phyloP scores from a whole-genome alignment of 2,329 filamentous ascomycete species.

The Colletotrichum acutatum region DNA sequence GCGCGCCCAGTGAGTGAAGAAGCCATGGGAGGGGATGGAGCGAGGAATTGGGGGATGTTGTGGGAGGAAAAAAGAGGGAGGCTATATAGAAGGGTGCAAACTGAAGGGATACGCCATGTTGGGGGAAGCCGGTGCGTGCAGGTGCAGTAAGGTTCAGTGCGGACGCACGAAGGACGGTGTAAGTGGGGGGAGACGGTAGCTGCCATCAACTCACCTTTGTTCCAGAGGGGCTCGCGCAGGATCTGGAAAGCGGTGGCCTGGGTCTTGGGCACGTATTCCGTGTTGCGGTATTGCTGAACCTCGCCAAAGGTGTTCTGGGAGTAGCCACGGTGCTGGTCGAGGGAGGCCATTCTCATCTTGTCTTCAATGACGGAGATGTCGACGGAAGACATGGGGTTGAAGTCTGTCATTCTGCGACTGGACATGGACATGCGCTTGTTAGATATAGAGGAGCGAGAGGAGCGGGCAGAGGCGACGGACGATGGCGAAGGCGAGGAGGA shows the following conservation, averaged over 20 bases:
- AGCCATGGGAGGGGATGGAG: slow-evolving; percentile 25
- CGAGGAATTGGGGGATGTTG: slow-evolving; percentile 8
- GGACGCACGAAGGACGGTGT: slow-evolving; percentile 7
- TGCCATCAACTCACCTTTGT: slow-evolving; percentile 64
- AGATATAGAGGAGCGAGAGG: slow-evolving; percentile 62
- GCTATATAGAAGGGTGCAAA: slow-evolving; percentile 29
- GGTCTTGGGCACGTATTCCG: slow-evolving; percentile 63
- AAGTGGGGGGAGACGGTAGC: slow-evolving; percentile 20
- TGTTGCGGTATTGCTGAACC: slow-evolving; percentile 63
- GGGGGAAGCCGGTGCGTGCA: slow-evolving; percentile 30
- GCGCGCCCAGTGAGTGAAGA: slow-evolving; percentile 27
- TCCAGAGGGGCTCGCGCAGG: slow-evolving; percentile 71
- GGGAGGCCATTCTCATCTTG: slow-evolving; percentile 68
- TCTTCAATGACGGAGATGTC: slow-evolving; percentile 68
- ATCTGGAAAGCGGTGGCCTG: slow-evolving; percentile 70
- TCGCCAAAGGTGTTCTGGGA: slow-evolving; percentile 65
- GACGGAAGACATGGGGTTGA: slow-evolving; percentile 67
- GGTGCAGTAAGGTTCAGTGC: slow-evolving; percentile 25
- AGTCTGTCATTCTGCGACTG: slow-evolving; percentile 60
- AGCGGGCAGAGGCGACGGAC: slow-evolving; percentile 58
- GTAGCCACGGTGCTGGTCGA: slow-evolving; percentile 71
- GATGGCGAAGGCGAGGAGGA: slow-evolving; percentile 62
- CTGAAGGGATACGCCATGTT: slow-evolving; percentile 33
- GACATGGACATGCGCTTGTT: slow-evolving; percentile 63
- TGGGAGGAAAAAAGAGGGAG: slow-evolving; percentile 18